Conservation (phyloP, 305 asterid species). For the Fraxinus baroniana region DNA sequence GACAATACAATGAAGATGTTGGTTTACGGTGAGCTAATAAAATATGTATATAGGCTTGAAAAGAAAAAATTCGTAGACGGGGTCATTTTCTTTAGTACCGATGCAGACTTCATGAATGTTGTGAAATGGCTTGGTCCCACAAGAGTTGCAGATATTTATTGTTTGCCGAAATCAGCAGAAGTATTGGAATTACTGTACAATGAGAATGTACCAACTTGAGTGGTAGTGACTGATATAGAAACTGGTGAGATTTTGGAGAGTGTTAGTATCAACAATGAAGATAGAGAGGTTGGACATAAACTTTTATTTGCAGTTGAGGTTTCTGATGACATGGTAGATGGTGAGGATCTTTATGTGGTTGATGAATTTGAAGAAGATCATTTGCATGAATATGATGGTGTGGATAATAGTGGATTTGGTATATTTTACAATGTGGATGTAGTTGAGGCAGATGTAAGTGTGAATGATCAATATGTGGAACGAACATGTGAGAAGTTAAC, state of each 20-base stretch:
- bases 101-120: too few relatives aligned
- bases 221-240: not conserved
- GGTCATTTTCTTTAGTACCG: too few relatives aligned
- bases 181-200: not conserved
- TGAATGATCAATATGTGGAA: not conserved
- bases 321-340: not conserved
- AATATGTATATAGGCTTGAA: too few relatives aligned
- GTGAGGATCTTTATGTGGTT: not conserved
- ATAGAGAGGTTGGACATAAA: not conserved
- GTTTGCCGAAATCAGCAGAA: not conserved
- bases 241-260: not conserved
- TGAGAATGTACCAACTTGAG: not conserved
- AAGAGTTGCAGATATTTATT: too few relatives aligned
- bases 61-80: too few relatives aligned
- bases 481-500: too few relatives aligned
- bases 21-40: too few relatives aligned
- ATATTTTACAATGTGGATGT: not conserved
- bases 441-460: not conserved
- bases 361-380: not conserved
- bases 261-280: not conserved
- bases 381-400: not conserved
- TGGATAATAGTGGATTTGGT: not conserved
- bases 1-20: too few relatives aligned
- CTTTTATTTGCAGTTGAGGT: not conserved
- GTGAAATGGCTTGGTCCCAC: too few relatives aligned